A percentile compares a stretch with the other conserved stretches of the same genome.
Evolutionary conservation across 495 filamentous ascomycete species (phyloP).

Genomic region (Hypomontagnella monticulosa): DNA sequence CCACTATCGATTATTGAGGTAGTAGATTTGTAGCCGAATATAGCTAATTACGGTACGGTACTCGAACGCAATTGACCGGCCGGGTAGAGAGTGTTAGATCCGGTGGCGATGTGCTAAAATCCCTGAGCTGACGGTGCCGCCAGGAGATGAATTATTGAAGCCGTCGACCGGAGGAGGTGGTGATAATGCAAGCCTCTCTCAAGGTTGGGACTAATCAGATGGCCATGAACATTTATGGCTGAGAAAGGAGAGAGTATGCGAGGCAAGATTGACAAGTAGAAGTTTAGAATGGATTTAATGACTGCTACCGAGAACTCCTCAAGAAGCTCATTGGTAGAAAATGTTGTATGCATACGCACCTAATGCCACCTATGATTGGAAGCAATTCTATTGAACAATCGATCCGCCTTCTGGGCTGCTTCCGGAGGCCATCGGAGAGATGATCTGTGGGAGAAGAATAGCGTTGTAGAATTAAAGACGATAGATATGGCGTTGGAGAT

Average conservation of each 20-base stretch:
- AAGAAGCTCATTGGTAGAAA: conserved; percentile 19
- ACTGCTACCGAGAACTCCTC: conserved; percentile 1
- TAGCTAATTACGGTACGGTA: neutral
- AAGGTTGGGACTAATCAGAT: conserved; percentile 23
- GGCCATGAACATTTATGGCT: conserved; percentile 6
- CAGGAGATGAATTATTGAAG: neutral
- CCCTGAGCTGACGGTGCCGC: neutral
- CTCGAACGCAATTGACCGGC: neutral
- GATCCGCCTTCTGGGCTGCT: conserved; percentile 16
- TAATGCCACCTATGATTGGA: conserved; percentile 21
- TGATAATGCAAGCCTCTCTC: conserved; percentile 30
- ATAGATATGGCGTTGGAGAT: conserved; percentile 3
- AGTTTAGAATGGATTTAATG: conserved; percentile 1
- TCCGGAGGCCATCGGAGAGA: conserved; percentile 34
- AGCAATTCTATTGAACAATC: conserved; percentile 32
- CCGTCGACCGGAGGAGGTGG: conserved; percentile 3
- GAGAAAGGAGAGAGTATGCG: conserved; percentile 2
- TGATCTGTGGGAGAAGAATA: conserved; percentile 25
- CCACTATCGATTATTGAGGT: conserved; percentile 4
- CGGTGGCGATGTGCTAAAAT: conserved; percentile 17
- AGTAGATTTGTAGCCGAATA: conserved; percentile 2
- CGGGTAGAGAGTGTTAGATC: conserved; percentile 6
- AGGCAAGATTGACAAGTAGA: conserved; percentile 2
- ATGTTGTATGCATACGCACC: conserved; percentile 6
- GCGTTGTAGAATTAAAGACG: conserved; percentile 13